Evolutionary conservation across 768 basidiomycete species (phyloP).

Genomic region (Multifurca ochricompacta): DNA sequence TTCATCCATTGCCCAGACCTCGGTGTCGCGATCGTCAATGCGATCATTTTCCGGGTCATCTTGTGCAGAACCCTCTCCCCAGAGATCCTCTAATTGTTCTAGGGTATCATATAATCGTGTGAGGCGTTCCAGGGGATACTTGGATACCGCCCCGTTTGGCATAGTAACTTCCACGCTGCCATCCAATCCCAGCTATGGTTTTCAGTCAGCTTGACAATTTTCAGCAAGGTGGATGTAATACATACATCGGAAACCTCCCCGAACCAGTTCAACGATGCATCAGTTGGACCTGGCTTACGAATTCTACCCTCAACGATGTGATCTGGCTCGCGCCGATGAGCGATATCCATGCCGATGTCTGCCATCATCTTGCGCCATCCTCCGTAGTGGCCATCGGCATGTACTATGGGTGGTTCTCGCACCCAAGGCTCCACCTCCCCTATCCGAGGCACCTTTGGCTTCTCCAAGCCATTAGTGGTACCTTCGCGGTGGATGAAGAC

Average conservation of each 20-base stretch:
- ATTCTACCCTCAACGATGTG: conserved; percentile 36
- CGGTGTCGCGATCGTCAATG: conserved; percentile 32
- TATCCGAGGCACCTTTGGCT: conserved; percentile 71
- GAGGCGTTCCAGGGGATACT: conserved; percentile 58
- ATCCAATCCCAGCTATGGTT: conserved; percentile 56
- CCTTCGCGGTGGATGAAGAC: conserved; percentile 71
- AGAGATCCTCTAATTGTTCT: conserved; percentile 67
- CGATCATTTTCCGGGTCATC: conserved; percentile 31
- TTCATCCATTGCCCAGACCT: conserved; percentile 37
- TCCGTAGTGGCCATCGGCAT: conserved; percentile 41
- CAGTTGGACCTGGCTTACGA: conserved; percentile 33
- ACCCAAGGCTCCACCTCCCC: conserved; percentile 83
- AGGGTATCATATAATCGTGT: conserved; percentile 75
- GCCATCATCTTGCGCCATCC: conserved; percentile 72
- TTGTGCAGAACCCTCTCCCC: conserved; percentile 39
- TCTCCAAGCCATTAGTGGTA: conserved; percentile 61
- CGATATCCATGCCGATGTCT: conserved; percentile 53
- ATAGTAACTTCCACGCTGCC: conserved; percentile 69
- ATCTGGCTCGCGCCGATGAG: conserved; percentile 36
- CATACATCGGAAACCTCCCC: conserved; percentile 77
- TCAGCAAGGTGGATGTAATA: conserved; percentile 2
- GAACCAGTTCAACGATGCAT: conserved; percentile 59
- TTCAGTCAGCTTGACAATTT: conserved; percentile 6
- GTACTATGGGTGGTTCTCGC: conserved; percentile 43
- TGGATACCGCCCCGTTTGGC: conserved; percentile 42